These are phyloP conservation scores for Viola pubescens DNA, from an alignment of 441 rosid genomes.

Conservation along the genomic window DNA sequence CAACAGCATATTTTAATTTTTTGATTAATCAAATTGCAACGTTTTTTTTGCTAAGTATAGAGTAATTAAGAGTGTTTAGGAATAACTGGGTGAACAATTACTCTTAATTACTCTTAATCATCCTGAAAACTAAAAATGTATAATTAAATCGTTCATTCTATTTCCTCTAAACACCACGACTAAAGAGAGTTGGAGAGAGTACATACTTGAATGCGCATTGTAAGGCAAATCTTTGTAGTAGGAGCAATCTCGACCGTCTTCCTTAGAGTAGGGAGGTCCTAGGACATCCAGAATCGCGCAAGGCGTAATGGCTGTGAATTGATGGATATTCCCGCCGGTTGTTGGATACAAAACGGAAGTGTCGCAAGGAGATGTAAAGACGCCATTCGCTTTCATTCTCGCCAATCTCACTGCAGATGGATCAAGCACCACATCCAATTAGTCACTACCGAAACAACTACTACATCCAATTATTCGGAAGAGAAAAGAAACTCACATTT, in stretches of 20 bases:
- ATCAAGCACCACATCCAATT: neutral
- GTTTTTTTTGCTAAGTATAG: no score
- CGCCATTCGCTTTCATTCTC: constrained; percentile 24
- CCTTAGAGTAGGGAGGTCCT: constrained; percentile 31
- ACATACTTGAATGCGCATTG: constrained; percentile 30
- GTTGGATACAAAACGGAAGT: constrained; percentile 36
- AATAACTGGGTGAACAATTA: no score
- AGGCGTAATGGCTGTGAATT: constrained; percentile 33
- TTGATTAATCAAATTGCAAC: no score
- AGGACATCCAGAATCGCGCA: constrained; percentile 38
- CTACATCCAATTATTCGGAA: neutral
- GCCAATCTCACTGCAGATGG: constrained; percentile 32
- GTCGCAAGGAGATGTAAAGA: constrained; percentile 28
- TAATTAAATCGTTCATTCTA: no score
- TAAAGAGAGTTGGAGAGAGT: neutral
- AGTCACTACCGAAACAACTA: neutral
- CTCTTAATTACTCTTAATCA: no score
- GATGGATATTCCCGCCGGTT: constrained; percentile 41
- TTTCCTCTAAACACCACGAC: no score
- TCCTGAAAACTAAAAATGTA: no score
- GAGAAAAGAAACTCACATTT: constrained; percentile 23
- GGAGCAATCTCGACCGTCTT: constrained; percentile 35
- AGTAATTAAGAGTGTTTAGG: no score
- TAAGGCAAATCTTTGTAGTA: constrained; percentile 28
- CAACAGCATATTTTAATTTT: no score